Base-by-base conservation (phyloP, 2,329 filamentous ascomycete species). In the Pseudopithomyces chartarum region DNA sequence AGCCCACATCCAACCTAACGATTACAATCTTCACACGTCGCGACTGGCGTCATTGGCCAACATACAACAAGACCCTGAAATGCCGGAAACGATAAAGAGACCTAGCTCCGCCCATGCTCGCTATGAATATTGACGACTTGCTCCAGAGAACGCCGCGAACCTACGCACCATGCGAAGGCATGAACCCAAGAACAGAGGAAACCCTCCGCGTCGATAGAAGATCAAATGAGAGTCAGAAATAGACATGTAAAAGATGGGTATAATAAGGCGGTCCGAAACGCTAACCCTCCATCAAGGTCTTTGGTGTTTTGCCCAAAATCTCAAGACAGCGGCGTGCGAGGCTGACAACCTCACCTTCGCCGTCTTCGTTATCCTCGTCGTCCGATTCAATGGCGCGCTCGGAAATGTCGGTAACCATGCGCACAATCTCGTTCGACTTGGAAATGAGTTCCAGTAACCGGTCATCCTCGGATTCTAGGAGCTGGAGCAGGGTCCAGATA, bases 401-500 rank as follows among this genome's bases (percentile, higher is more conserved):
- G 19, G 92, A 91, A 71, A 99, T 98, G 61, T 87, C 86, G 75
- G 90, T 91, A 60, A 98, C 95, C 84, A 97, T 92, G 60, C 91
- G 87, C 55, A 97, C 90, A 63, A 99, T 90, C 63, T 97, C 92
- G 62, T 94, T 90, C 1, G 92, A 93, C 71, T 94, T 90, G 67
- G 91, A 88, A 65, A 99, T 97, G 47, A 92, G 87, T 48, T 88
- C 88, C 61, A 97, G 90, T n/a, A 99, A 82, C 54, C 87, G 89
- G 78, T 90, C 88, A 73, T 99, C 94, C 74, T 96, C 93, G 0
- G 94, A 97, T 78, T 99, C 95, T 49, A 99, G 88, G 4, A 99
- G 85, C 73, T 99, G 95, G 3, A 99, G 85, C 46, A 99, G 80
- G 1, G 95, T 99, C 95, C 95, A 99, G 61, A 98, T 97, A 49